phyloP scores from a whole-genome alignment of 805 yeast species.

The Pichia scutulata region DNA sequence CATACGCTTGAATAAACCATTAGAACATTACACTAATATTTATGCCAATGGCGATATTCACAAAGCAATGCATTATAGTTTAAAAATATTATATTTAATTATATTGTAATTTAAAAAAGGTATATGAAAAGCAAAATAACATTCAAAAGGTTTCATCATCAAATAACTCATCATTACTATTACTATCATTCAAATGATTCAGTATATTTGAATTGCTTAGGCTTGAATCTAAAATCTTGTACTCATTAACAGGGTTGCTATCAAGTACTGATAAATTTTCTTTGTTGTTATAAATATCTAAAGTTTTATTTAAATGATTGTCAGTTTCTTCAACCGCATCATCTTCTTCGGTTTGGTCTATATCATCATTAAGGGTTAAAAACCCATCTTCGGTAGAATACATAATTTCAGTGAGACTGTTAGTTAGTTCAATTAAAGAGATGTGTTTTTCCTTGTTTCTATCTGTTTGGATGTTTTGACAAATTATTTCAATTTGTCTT shows the following conservation, averaged over 20 bases:
- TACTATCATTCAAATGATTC: background rate
- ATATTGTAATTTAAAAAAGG: background rate
- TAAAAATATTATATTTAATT: too few relatives aligned
- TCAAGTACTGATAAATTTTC: background rate
- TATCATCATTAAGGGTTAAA: constrained; percentile 42
- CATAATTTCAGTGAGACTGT: constrained; percentile 66
- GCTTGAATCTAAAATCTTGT: background rate
- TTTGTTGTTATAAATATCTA: background rate
- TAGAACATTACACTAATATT: too few relatives aligned
- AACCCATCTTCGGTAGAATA: constrained; percentile 84
- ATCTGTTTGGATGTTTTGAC: constrained; percentile 43
- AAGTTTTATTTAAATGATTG: background rate
- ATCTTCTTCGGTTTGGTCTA: background rate
- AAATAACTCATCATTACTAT: constrained; percentile 1
- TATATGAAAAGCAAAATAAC: background rate
- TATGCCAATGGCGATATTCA: too few relatives aligned
- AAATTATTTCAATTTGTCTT: constrained; percentile 77
- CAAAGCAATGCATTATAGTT: too few relatives aligned
- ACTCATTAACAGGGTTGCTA: background rate
- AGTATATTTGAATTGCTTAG: background rate
- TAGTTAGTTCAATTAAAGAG: constrained; percentile 34
- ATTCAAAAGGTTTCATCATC: constrained; percentile 10
- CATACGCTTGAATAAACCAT: too few relatives aligned
- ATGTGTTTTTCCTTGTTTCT: constrained; percentile 16
- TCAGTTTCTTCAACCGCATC: background rate